Evolutionary conservation across 2,329 filamentous ascomycete species (phyloP).

Genomic region (Botrytis squamosa): DNA sequence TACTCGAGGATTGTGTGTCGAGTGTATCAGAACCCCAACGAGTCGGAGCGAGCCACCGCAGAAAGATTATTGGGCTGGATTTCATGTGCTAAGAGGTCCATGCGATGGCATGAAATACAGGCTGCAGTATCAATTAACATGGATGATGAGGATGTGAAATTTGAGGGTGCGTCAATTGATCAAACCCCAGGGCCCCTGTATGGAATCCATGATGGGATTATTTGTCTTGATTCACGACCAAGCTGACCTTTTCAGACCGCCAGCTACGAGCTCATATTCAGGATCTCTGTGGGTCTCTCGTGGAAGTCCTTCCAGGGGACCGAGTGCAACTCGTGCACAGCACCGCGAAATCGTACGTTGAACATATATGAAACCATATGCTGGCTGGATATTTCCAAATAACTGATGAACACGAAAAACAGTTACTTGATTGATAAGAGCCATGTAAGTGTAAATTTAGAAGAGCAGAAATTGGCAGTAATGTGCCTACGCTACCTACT

Average conservation of each 20-base stretch:
- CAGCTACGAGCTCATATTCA: slow-evolving; percentile 35
- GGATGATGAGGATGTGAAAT: slow-evolving; percentile 35
- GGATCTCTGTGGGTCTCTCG: slow-evolving; percentile 42
- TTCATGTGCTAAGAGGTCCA: slow-evolving; percentile 41
- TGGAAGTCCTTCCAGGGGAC: slow-evolving; percentile 36
- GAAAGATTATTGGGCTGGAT: slow-evolving; percentile 42
- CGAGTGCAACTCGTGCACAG: slow-evolving; percentile 42
- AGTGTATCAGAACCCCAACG: slow-evolving; percentile 18
- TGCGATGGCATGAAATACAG: slow-evolving; percentile 46
- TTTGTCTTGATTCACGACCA: not conserved
- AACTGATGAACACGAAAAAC: slow-evolving; percentile 7
- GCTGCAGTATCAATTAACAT: slow-evolving; percentile 40
- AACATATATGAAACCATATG: not conserved
- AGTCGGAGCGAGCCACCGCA: slow-evolving; percentile 20
- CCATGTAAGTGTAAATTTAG: slow-evolving; percentile 20
- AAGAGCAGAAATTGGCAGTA: slow-evolving; percentile 32
- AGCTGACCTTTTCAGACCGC: not conserved
- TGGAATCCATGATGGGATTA: not conserved
- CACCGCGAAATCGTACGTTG: slow-evolving; percentile 40
- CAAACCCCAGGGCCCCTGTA: not conserved
- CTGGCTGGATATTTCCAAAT: not conserved
- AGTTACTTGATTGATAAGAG: slow-evolving; percentile 22
- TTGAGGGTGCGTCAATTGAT: slow-evolving; percentile 26
- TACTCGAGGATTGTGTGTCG: slow-evolving; percentile 20
- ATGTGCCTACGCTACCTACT: slow-evolving; percentile 37